phyloP scores from a whole-genome alignment of 768 basidiomycete genomes.

The Boletus subparvulus region DNA sequence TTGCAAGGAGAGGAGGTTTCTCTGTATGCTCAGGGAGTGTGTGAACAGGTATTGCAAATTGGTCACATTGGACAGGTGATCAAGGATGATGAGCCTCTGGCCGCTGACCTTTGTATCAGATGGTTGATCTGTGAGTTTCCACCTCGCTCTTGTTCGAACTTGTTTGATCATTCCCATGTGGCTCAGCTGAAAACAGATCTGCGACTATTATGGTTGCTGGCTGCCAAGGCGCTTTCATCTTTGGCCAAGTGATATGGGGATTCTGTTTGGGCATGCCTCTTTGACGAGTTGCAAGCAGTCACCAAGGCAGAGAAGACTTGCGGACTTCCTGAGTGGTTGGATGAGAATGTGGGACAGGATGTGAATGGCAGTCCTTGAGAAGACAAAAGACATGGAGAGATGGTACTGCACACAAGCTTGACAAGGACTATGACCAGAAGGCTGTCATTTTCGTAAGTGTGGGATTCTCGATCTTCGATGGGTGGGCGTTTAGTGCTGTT shows the following conservation, averaged over 20 bases:
- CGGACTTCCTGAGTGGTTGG: conserved; percentile 28
- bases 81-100: conserved; percentile 46
- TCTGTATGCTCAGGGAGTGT: conserved; percentile 73
- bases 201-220: conserved; percentile 85
- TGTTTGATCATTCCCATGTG: conserved; percentile 23
- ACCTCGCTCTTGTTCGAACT: background rate
- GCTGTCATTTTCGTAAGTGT: conserved; percentile 37
- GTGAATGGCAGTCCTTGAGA: conserved; percentile 46
- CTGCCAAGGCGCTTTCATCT: conserved; percentile 61
- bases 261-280: conserved; percentile 69
- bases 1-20: conserved; percentile 80
- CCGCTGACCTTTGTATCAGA: conserved; percentile 61
- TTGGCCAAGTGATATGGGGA: conserved; percentile 61
- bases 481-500: background rate
- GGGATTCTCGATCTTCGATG: background rate
- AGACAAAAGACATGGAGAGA: conserved; percentile 76
- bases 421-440: conserved; percentile 26
- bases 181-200: conserved; percentile 94
- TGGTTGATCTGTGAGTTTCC: conserved; percentile 68
- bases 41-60: conserved; percentile 82
- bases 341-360: conserved; percentile 16
- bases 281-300: conserved; percentile 53
- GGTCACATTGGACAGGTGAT: conserved; percentile 66
- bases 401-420: conserved; percentile 62
- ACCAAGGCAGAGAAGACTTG: conserved; percentile 8